Base-by-base conservation (phyloP, 768 basidiomycete species). In the Suillus alpinus region DNA sequence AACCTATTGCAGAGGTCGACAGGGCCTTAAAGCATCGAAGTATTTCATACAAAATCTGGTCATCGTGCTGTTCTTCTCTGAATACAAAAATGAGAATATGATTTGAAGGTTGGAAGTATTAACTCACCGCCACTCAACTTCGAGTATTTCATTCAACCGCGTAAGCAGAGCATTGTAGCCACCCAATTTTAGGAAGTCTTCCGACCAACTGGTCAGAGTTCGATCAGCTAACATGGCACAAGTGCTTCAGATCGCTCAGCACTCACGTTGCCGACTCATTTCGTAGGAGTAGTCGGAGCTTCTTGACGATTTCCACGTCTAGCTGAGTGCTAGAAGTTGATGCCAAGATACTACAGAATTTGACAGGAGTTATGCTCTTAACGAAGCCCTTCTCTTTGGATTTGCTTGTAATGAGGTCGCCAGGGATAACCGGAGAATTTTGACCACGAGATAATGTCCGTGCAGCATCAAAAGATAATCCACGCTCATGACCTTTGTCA, bases 41-140 rank as follows among this genome's bases (percentile, higher is more conserved):
- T 2, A 98, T 77, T 72, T 98, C 95, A 65, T 96, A 89, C 16
- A 99, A 79, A 46, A 97, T 81, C 71, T 97, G 89, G 69, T 98
- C 97, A 69, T 97, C 97, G 65, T 97, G 96, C 69, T 98, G 96
- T 70, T 99, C 97, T 72, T 98, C 96, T 64, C 95, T 95, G 31
- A 67, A n/a, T 64, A 36, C 44, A 29, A 29, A 59, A 31, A 51
- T 70, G 44, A 71, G 61, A 26, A 20, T 55, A 37, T 37, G 7
- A 41, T 40, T 49, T 46, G 40, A 55, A 0, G 57, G 29, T 39
- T 8, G 31, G 37, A 14, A 29, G 43, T 23, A n/a, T 37, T 7
- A n/a, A 77, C 86, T 62, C 65, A 92, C 93, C 96, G 87, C 97
- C 97, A 99, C 75, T 99, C 97, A 39, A 98, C 86, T 67, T 95